phyloP scores from a whole-genome alignment of 169 alveolate species.

The Plasmodium knowlesi region DNA sequence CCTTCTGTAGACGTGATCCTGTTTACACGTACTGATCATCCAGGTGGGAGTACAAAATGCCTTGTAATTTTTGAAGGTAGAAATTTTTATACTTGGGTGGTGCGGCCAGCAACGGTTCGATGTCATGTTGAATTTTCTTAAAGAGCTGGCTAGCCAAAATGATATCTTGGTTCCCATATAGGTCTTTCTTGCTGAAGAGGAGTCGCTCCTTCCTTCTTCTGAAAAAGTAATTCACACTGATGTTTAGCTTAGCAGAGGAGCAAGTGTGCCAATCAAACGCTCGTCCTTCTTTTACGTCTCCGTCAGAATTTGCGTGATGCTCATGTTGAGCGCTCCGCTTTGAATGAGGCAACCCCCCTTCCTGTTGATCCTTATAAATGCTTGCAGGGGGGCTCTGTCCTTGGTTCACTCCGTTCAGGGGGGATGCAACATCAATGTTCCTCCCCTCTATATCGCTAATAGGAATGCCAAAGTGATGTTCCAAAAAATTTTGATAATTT shows the following conservation, averaged over 20 bases:
- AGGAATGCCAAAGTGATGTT: background rate
- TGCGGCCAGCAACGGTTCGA: slow-evolving; percentile 26
- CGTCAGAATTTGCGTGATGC: background rate
- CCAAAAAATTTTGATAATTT: slow-evolving; percentile 35
- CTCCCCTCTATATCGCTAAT: background rate
- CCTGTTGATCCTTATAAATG: too few species aligned
- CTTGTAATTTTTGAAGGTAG: slow-evolving; percentile 67
- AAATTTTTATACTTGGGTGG: slow-evolving; percentile 63
- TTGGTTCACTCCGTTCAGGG: background rate
- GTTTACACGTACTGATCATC: slow-evolving; percentile 26
- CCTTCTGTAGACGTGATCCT: background rate
- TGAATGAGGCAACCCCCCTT: background rate
- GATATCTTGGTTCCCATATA: slow-evolving; percentile 73
- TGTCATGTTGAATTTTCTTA: slow-evolving; percentile 67
- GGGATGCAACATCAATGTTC: background rate
- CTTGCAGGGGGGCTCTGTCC: too few species aligned
- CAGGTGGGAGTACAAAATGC: slow-evolving; percentile 31
- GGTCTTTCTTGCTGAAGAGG: slow-evolving; percentile 55
- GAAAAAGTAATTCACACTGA: slow-evolving; percentile 69
- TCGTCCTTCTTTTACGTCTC: background rate
- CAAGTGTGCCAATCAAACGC: background rate
- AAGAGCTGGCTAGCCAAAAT: slow-evolving; percentile 47
- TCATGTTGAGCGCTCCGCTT: background rate
- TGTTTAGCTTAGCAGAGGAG: slow-evolving; percentile 36
- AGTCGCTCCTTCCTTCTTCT: slow-evolving; percentile 48